A percentile compares a stretch with the other conserved stretches of the same genome.
phyloP scores from a whole-genome alignment of 2,329 filamentous ascomycete species.

The Verticillium isaacii region DNA sequence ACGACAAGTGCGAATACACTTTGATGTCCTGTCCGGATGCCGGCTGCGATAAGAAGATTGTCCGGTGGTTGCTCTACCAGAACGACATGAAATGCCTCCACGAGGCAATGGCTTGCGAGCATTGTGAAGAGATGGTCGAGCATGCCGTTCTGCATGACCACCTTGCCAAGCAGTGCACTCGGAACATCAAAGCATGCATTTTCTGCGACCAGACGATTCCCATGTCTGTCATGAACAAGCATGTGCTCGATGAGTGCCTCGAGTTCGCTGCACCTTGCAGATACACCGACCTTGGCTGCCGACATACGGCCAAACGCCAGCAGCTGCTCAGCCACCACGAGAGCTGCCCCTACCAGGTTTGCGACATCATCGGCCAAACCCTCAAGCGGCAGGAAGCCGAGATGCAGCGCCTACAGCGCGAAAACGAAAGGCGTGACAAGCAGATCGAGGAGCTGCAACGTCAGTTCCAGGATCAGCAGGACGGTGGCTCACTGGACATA shows the following conservation, averaged over 20 bases:
- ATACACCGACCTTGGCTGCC: slow-evolving; percentile 45
- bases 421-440: slow-evolving; percentile 24
- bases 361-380: slow-evolving; percentile 42
- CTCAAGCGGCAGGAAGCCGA: slow-evolving; percentile 44
- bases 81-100: slow-evolving; percentile 51
- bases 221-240: slow-evolving; percentile 39
- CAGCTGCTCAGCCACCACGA: slow-evolving; percentile 39
- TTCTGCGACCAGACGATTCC: slow-evolving; percentile 41
- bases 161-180: slow-evolving; percentile 36
- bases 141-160: slow-evolving; percentile 42
- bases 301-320: slow-evolving; percentile 30
- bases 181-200: slow-evolving; percentile 42
- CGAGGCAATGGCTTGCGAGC: slow-evolving; percentile 42
- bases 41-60: slow-evolving; percentile 45
- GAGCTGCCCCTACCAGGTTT: slow-evolving; percentile 46
- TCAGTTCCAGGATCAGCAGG: slow-evolving; percentile 25
- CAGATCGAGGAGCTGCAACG: slow-evolving; percentile 30
- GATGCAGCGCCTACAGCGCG: slow-evolving; percentile 34
- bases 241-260: slow-evolving; percentile 40
- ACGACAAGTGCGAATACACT: slow-evolving; percentile 48
- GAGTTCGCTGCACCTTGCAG: slow-evolving; percentile 36
- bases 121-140: slow-evolving; percentile 47
- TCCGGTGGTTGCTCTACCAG: slow-evolving; percentile 35
- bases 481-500: slow-evolving; percentile 7
- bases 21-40: slow-evolving; percentile 51